A percentile compares a stretch with the other conserved stretches of the same genome.
Conservation (phyloP, 2,329 filamentous ascomycete species). For the Trichophyton equinum region DNA sequence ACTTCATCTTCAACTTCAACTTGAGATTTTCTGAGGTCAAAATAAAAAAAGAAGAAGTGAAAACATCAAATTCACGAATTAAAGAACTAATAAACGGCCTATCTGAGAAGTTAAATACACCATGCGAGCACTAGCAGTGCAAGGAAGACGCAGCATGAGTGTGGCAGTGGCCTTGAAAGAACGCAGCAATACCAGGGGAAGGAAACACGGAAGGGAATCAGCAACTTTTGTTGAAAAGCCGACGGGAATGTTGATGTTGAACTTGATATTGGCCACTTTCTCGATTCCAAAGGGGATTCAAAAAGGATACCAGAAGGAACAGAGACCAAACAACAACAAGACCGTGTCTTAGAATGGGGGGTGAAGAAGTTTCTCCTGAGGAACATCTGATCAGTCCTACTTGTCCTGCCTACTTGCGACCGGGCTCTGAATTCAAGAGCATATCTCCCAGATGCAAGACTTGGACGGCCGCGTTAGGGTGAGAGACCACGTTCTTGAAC, state of each 20-base stretch:
- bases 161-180: background rate
- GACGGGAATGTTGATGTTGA: background rate
- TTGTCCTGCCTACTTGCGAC: background rate
- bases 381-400: no score
- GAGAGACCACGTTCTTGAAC: background rate
- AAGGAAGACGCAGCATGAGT: background rate
- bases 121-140: background rate
- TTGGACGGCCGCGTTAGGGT: background rate
- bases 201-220: background rate
- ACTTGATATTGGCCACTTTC: background rate
- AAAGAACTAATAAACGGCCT: background rate
- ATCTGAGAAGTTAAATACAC: background rate
- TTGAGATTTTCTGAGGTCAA: background rate
- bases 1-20: background rate
- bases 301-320: background rate
- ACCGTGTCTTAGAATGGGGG: background rate
- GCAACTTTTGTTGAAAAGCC: background rate
- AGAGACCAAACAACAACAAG: background rate
- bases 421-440: background rate
- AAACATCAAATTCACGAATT: background rate
- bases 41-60: background rate
- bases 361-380: no score
- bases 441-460: conserved; percentile 2
- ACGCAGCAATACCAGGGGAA: background rate
- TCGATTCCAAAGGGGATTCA: background rate